Conservation (phyloP, 83 land plant species). For the Thuja plicata region DNA sequence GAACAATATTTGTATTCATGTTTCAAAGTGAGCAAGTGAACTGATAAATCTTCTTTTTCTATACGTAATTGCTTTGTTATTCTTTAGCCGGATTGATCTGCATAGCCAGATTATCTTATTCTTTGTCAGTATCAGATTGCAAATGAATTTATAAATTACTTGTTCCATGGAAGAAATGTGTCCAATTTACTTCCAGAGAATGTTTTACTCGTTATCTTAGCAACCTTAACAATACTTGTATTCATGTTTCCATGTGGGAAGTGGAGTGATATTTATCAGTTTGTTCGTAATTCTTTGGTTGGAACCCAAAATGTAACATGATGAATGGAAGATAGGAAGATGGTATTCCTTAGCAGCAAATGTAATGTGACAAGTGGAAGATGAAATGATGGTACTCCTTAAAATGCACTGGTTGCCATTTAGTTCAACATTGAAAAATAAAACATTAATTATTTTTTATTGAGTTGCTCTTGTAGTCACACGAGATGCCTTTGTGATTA, state of each 20-base stretch:
- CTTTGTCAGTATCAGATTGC: too few relatives aligned
- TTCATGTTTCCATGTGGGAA: not conserved
- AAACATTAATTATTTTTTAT: too few relatives aligned
- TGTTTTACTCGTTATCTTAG: not conserved
- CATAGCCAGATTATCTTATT: not conserved
- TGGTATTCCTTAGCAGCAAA: not conserved
- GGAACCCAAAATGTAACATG: too few relatives aligned
- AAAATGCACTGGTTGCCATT: not conserved
- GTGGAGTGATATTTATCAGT: not conserved
- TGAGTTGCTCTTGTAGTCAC: not conserved
- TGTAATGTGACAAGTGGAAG: not conserved
- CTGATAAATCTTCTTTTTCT: slow-evolving; percentile 1
- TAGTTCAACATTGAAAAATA: not conserved
- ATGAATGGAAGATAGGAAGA: not conserved
- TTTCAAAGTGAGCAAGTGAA: not conserved
- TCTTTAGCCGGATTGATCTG: not conserved
- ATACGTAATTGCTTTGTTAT: not conserved
- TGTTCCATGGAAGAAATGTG: not conserved
- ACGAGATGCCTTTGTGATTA: too few relatives aligned
- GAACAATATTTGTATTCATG: not conserved
- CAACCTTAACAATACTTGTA: not conserved
- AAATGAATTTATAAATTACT: too few relatives aligned
- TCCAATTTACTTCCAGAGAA: not conserved
- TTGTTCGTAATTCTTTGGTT: not conserved
- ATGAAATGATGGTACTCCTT: not conserved